A percentile compares a stretch with the other conserved stretches of the same genome.
phyloP scores from a whole-genome alignment of 1,139 yeast genomes.

The Kodamaea derodonti region DNA sequence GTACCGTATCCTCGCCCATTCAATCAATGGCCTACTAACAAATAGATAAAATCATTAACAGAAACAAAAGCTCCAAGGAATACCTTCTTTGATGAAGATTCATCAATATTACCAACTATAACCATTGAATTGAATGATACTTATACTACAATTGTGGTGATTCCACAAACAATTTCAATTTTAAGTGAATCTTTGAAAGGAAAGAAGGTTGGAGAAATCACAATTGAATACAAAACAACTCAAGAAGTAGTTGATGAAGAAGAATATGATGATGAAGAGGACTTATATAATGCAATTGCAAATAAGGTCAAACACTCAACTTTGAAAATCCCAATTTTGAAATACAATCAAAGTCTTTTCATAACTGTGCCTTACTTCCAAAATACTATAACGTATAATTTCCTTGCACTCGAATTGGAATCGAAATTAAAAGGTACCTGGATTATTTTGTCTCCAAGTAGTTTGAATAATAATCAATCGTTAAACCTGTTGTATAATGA shows the following conservation, averaged over 20 bases:
- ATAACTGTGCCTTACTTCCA: conserved; percentile 32
- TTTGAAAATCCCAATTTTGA: conserved; percentile 22
- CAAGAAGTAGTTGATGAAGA: conserved; percentile 8
- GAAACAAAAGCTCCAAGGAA: conserved; percentile 55
- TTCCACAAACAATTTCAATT: conserved; percentile 28
- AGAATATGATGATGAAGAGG: conserved; percentile 55
- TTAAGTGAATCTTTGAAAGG: conserved; percentile 19
- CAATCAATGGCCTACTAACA: too few relatives aligned
- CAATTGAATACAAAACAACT: conserved; percentile 21
- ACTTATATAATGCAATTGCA: conserved; percentile 40
- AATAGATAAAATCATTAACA: conserved; percentile 56
- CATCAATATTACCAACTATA: conserved; percentile 16
- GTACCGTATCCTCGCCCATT: too few relatives aligned
- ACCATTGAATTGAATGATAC: conserved; percentile 4
- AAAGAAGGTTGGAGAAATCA: conserved; percentile 19
- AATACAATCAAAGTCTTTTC: conserved; percentile 11
- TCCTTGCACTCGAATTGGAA: conserved; percentile 23
- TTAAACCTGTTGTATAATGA: conserved; percentile 15
- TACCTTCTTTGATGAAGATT: conserved; percentile 43
- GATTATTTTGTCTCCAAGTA: conserved; percentile 35
- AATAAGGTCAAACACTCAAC: conserved; percentile 21
- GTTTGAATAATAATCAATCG: conserved; percentile 28
- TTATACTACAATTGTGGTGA: conserved; percentile 18
- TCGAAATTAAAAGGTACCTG: conserved; percentile 17
- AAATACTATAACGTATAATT: conserved; percentile 28